phyloP scores from a whole-genome alignment of 352 stramenopile species.

The Globisporangium nagaii region DNA sequence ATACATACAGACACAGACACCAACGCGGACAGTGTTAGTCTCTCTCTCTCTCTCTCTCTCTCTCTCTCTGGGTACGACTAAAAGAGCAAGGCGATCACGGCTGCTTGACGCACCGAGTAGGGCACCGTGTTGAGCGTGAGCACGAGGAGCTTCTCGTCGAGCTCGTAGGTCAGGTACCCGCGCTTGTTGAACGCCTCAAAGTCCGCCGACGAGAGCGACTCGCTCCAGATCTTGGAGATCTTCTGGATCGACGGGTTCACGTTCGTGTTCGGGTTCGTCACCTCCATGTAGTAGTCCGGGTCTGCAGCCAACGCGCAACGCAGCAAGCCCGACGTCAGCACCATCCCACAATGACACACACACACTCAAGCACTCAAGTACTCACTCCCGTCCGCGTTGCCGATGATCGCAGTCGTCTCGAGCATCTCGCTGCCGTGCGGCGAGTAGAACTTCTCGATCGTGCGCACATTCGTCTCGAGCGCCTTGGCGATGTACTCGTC shows the following conservation, averaged over 20 bases:
- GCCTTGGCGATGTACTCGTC: slow-evolving; percentile 56
- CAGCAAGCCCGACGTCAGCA: neutral
- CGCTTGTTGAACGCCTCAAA: slow-evolving; percentile 48
- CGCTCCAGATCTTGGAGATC: slow-evolving; percentile 42
- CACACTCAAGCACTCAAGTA: neutral
- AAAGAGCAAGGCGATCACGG: no score
- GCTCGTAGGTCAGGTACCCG: slow-evolving; percentile 57
- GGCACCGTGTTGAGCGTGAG: slow-evolving; percentile 79
- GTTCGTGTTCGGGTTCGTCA: slow-evolving; percentile 48
- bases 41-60: no score
- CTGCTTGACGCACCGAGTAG: slow-evolving; percentile 51
- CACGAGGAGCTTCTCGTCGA: slow-evolving; percentile 60
- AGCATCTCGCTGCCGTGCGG: slow-evolving; percentile 20
- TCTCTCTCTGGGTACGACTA: no score
- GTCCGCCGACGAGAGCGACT: slow-evolving; percentile 43
- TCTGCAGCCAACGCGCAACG: slow-evolving; percentile 17
- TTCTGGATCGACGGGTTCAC: slow-evolving; percentile 56
- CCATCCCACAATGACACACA: neutral
- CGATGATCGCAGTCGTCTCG: slow-evolving; percentile 71
- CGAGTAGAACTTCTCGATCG: slow-evolving; percentile 68
- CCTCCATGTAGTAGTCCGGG: slow-evolving; percentile 70
- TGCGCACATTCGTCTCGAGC: slow-evolving; percentile 59
- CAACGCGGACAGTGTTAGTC: neutral
- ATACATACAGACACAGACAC: no score
- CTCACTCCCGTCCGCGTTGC: slow-evolving; percentile 73